phyloP scores from a whole-genome alignment of 176 grass and related monocot species.

The Aegilops longissima region DNA sequence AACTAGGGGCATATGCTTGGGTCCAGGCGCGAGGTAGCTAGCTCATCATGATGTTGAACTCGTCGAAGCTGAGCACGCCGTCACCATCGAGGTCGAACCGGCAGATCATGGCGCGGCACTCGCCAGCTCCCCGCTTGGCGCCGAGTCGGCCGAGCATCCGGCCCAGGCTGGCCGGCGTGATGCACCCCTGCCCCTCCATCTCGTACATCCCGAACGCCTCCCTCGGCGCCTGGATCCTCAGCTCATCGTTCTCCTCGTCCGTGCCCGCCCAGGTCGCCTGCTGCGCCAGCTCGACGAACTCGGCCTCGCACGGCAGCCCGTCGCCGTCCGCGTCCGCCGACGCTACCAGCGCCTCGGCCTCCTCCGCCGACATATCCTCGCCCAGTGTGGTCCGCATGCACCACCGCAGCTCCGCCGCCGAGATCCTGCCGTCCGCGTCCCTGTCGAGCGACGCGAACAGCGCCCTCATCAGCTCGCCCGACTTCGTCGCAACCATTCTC shows the following conservation, averaged over 20 bases:
- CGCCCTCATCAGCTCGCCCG: background rate
- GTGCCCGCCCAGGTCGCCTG: too few species aligned
- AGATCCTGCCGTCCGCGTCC: slow-evolving; percentile 25
- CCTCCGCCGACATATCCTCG: slow-evolving; percentile 17
- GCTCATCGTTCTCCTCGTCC: background rate
- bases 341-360: background rate
- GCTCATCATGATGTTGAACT: slow-evolving; percentile 56
- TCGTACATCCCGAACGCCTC: slow-evolving; percentile 49
- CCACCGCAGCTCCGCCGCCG: slow-evolving; percentile 8
- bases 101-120: slow-evolving; percentile 49
- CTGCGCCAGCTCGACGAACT: slow-evolving; percentile 10
- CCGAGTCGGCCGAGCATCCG: slow-evolving; percentile 39
- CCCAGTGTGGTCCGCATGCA: background rate
- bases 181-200: slow-evolving; percentile 33
- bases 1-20: too few species aligned
- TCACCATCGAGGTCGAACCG: slow-evolving; percentile 46
- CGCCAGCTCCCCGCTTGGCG: slow-evolving; percentile 5
- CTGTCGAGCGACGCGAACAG: slow-evolving; percentile 1
- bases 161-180: slow-evolving; percentile 33
- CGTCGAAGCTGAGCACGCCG: slow-evolving; percentile 46
- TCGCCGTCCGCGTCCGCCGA: slow-evolving; percentile 19
- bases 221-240: background rate
- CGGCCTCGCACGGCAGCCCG: slow-evolving; percentile 1
- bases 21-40: background rate
- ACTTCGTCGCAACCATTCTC: too few species aligned